Evolutionary conservation across 805 yeast genomes (phyloP).

Genomic region (Candida arabinofermentans): DNA sequence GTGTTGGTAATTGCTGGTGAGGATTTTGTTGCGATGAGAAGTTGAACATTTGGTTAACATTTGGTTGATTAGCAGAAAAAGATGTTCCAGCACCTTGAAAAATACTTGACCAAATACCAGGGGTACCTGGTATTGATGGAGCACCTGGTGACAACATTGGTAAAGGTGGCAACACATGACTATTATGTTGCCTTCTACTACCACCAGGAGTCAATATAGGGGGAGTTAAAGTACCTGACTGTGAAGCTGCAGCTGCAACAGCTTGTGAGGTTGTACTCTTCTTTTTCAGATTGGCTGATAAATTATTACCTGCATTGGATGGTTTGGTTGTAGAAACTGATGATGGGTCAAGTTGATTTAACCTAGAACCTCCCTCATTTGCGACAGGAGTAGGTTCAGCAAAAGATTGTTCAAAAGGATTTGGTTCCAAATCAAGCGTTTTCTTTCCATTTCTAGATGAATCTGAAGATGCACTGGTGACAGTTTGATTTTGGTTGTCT

Average conservation of each 20-base stretch:
- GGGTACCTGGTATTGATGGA: conserved; percentile 45
- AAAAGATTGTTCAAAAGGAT: conserved; percentile 92
- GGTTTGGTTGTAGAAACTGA: background rate
- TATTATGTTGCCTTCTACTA: conserved; percentile 30
- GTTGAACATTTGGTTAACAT: conserved; percentile 2
- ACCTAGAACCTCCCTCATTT: conserved; percentile 1
- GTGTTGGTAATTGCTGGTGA: conserved; percentile 6
- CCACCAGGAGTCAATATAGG: conserved; percentile 55
- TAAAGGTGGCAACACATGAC: conserved; percentile 43
- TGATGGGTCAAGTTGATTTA: background rate
- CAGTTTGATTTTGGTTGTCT: background rate
- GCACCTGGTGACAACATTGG: conserved; percentile 43
- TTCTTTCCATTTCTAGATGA: conserved; percentile 10
- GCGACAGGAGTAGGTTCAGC: conserved; percentile 31
- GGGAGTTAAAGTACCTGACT: conserved; percentile 24
- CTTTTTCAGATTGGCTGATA: background rate
- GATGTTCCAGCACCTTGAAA: conserved; percentile 37
- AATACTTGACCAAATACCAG: conserved; percentile 49
- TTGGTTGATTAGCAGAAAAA: conserved; percentile 4
- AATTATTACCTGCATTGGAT: background rate
- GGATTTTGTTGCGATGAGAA: conserved; percentile 4
- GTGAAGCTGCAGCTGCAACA: background rate
- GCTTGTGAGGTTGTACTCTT: background rate
- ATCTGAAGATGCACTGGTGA: conserved; percentile 2
- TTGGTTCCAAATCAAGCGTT: conserved; percentile 63